Conservation (phyloP, 495 filamentous ascomycete species). For the Neurospora tetraspora region DNA sequence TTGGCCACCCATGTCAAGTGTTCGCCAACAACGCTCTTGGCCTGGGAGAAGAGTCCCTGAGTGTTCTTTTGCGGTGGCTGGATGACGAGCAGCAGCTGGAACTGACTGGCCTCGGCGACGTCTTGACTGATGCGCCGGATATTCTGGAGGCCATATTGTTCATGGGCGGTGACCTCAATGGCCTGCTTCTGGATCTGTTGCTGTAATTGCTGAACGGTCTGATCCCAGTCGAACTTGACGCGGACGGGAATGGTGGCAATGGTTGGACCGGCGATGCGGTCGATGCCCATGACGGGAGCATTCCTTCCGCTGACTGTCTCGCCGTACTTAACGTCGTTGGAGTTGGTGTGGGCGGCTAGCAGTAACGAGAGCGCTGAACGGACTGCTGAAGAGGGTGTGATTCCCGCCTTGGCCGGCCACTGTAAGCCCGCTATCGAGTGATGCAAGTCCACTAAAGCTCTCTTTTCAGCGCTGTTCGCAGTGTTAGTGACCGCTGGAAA, state of each 20-base stretch:
- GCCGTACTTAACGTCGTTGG: slow-evolving; percentile 35
- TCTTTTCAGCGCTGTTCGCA: no score
- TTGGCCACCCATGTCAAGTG: background rate
- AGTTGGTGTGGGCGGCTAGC: slow-evolving; percentile 26
- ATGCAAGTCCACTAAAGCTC: background rate
- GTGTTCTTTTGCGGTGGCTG: slow-evolving; percentile 3
- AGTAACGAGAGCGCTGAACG: slow-evolving; percentile 3
- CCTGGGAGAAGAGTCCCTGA: background rate
- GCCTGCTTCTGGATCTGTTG: slow-evolving; percentile 24
- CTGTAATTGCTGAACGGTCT: slow-evolving; percentile 9
- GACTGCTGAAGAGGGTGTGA: background rate
- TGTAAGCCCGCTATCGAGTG: background rate
- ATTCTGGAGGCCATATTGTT: slow-evolving; percentile 38
- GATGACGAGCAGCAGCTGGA: slow-evolving; percentile 34
- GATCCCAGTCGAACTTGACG: slow-evolving; percentile 1
- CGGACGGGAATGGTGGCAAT: slow-evolving; percentile 45
- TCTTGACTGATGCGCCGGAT: slow-evolving; percentile 24
- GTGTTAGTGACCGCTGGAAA: background rate
- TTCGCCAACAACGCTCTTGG: background rate
- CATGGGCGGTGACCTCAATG: slow-evolving; percentile 28
- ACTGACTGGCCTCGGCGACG: slow-evolving; percentile 23
- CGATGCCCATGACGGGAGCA: slow-evolving; percentile 33
- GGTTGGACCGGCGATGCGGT: slow-evolving; percentile 40
- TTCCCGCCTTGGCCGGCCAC: background rate
- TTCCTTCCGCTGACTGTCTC: slow-evolving; percentile 35